Evolutionary conservation across 768 basidiomycete species (phyloP).

Genomic region (Erythrobasidium yunnanense): DNA sequence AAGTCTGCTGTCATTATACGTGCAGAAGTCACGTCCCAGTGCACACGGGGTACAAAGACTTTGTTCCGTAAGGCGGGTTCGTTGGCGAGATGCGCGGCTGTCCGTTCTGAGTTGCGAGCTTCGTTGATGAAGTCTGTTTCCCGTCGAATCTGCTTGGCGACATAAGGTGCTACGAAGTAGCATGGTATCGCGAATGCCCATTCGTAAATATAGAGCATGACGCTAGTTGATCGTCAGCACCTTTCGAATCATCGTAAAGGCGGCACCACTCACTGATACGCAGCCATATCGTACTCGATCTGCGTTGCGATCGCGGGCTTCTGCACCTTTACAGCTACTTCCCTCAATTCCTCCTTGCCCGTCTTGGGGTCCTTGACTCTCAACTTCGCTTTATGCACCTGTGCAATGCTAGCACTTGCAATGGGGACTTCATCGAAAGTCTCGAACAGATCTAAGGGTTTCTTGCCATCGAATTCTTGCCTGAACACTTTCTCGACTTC

Average conservation of each 20-base stretch:
- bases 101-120: slow-evolving; percentile 62
- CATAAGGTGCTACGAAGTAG: slow-evolving; percentile 54
- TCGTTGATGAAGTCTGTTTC: slow-evolving; percentile 76
- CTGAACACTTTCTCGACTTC: slow-evolving; percentile 57
- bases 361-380: slow-evolving; percentile 38
- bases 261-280: slow-evolving; percentile 40
- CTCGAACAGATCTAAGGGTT: slow-evolving; percentile 33
- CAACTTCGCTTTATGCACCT: slow-evolving; percentile 71
- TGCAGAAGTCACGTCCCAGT: slow-evolving; percentile 60
- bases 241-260: too few relatives aligned
- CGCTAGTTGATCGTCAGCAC: slow-evolving; percentile 9
- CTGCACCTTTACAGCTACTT: slow-evolving; percentile 89
- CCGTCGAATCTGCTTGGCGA: slow-evolving; percentile 66
- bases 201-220: slow-evolving; percentile 43
- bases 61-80: slow-evolving; percentile 48
- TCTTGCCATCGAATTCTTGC: slow-evolving; percentile 34
- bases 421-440: slow-evolving; percentile 64
- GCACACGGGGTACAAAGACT: slow-evolving; percentile 45
- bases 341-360: slow-evolving; percentile 41
- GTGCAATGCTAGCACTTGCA: slow-evolving; percentile 83
- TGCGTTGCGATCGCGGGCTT: slow-evolving; percentile 79
- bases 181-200: slow-evolving; percentile 72
- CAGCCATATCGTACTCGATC: slow-evolving; percentile 54
- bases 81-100: slow-evolving; percentile 55
- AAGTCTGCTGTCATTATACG: slow-evolving; percentile 66